phyloP scores from a whole-genome alignment of 2,329 filamentous ascomycete genomes.

The Dactylella cylindrospora region DNA sequence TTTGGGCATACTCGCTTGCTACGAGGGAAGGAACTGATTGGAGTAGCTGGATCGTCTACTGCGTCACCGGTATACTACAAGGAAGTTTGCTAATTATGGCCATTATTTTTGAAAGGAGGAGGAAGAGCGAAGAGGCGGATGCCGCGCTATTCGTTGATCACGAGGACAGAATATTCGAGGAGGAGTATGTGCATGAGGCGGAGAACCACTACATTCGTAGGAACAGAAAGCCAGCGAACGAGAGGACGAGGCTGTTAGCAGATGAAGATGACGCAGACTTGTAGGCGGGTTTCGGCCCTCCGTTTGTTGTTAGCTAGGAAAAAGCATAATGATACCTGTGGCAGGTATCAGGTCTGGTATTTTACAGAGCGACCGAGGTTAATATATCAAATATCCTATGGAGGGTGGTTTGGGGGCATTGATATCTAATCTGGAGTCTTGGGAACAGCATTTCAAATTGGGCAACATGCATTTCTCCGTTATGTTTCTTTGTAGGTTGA shows the following conservation, averaged over 20 bases:
- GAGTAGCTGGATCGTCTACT: slow-evolving; percentile 93
- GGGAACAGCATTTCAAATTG: too few species aligned
- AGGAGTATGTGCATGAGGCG: slow-evolving; percentile 32
- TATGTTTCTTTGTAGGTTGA: too few species aligned
- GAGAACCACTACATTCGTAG: slow-evolving; percentile 13
- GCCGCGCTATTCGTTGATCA: slow-evolving; percentile 28
- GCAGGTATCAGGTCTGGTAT: too few species aligned
- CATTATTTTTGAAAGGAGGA: slow-evolving; percentile 67
- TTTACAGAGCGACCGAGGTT: too few species aligned
- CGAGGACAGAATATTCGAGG: slow-evolving; percentile 20
- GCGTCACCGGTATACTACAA: slow-evolving; percentile 83
- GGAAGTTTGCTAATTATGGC: slow-evolving; percentile 78
- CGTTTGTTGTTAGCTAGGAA: too few species aligned
- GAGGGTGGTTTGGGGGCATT: too few species aligned
- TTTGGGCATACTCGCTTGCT: slow-evolving; percentile 84
- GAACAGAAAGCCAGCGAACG: slow-evolving; percentile 20
- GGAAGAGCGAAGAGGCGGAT: slow-evolving; percentile 46
- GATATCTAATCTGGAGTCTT: too few species aligned
- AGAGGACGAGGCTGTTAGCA: slow-evolving; percentile 28
- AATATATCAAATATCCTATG: too few species aligned
- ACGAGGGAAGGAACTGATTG: slow-evolving; percentile 76
- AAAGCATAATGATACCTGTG: too few species aligned
- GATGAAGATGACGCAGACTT: slow-evolving; percentile 28
- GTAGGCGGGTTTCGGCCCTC: too few species aligned
- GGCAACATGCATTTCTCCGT: too few species aligned